A percentile compares a stretch with the other conserved stretches of the same genome.
Conservation (phyloP, 345 rosid species). For the Corchorus olitorius region DNA sequence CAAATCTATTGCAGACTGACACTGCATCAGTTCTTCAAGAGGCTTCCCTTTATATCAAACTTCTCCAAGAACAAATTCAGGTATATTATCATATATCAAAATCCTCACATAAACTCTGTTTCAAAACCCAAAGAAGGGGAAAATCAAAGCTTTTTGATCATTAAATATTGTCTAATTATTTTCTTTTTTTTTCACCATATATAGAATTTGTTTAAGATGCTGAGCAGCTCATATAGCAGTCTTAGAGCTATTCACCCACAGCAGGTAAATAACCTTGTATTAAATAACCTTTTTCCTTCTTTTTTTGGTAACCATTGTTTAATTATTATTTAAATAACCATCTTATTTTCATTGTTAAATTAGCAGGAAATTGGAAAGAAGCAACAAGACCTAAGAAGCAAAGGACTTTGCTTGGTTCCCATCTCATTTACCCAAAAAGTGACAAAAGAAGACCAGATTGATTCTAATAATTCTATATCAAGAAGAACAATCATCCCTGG, state of each 20-base stretch:
- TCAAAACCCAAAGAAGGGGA: no score
- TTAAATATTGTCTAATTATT: background rate
- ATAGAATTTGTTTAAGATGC: slow-evolving; percentile 51
- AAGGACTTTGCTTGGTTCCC: slow-evolving; percentile 67
- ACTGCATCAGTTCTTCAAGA: slow-evolving; percentile 78
- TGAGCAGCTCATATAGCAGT: slow-evolving; percentile 36
- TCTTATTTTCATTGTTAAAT: background rate
- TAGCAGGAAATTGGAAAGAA: slow-evolving; percentile 34
- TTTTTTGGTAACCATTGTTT: no score
- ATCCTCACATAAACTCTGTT: no score
- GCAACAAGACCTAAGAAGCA: slow-evolving; percentile 37
- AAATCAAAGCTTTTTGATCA: background rate
- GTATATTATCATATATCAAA: slow-evolving; percentile 23
- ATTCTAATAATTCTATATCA: background rate
- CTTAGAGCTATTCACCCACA: slow-evolving; percentile 29
- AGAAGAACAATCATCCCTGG: background rate
- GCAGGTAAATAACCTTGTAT: slow-evolving; percentile 36
- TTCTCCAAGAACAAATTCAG: slow-evolving; percentile 64
- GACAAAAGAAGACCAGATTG: slow-evolving; percentile 21
- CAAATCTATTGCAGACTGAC: slow-evolving; percentile 52
- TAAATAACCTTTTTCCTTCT: background rate
- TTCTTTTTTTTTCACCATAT: slow-evolving; percentile 2
- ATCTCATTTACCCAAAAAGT: slow-evolving; percentile 33
- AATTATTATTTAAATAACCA: background rate
- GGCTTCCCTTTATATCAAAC: slow-evolving; percentile 59